phyloP scores from a whole-genome alignment of 2,329 filamentous ascomycete genomes.

The Colletotrichum magnum region DNA sequence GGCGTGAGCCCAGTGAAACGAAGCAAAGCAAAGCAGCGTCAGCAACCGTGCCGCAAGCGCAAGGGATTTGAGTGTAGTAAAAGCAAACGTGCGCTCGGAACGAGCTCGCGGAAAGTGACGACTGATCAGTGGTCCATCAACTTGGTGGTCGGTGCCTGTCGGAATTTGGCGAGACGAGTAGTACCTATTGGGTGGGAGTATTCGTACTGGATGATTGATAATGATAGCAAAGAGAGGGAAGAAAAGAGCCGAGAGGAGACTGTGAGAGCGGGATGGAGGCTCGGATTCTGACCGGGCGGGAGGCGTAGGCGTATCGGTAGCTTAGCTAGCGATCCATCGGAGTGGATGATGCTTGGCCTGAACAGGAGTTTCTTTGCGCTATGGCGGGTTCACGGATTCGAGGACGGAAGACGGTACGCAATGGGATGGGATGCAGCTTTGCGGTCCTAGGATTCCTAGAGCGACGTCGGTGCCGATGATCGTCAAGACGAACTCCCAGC shows the following conservation, averaged over 20 bases:
- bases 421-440: no score
- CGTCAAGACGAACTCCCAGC: constrained; percentile 35
- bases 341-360: constrained; percentile 7
- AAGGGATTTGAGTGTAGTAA: not conserved
- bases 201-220: constrained; percentile 27
- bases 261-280: constrained; percentile 19
- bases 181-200: not conserved
- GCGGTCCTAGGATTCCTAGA: constrained; percentile 20
- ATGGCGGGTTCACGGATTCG: constrained; percentile 14
- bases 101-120: no score
- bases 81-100: constrained; percentile 8
- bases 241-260: constrained; percentile 18
- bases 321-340: constrained; percentile 23
- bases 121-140: no score
- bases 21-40: no score
- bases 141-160: constrained; percentile 24
- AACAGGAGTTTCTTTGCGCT: constrained; percentile 8
- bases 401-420: not conserved
- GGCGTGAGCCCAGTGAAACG: constrained; percentile 29
- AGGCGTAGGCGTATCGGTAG: constrained; percentile 32
- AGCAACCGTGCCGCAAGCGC: constrained; percentile 4
- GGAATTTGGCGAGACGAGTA: constrained; percentile 7
- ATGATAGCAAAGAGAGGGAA: constrained; percentile 11
- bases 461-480: constrained; percentile 39
- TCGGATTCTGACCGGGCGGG: constrained; percentile 39